phyloP scores from a whole-genome alignment of 768 basidiomycete genomes.

The Amylocystis lapponica region DNA sequence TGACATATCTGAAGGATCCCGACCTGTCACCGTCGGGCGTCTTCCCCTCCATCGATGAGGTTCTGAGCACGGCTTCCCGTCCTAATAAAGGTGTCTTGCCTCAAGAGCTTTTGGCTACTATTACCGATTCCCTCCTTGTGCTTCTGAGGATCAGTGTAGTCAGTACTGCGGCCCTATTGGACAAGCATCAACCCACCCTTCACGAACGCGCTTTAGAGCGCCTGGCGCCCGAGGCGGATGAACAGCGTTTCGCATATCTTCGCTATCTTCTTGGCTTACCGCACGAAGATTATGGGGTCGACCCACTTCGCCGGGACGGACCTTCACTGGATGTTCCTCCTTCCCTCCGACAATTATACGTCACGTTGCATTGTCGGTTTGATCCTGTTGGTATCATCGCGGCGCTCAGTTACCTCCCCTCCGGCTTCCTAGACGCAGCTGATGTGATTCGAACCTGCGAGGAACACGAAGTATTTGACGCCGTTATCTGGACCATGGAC shows the following conservation, averaged over 20 bases:
- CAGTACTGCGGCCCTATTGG: slow-evolving; percentile 67
- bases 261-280: slow-evolving; percentile 60
- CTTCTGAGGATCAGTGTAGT: slow-evolving; percentile 58
- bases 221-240: slow-evolving; percentile 41
- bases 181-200: slow-evolving; percentile 57
- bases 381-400: slow-evolving; percentile 59
- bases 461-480: slow-evolving; percentile 57
- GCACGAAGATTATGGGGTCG: slow-evolving; percentile 32
- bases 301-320: slow-evolving; percentile 14
- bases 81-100: slow-evolving; percentile 48
- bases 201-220: slow-evolving; percentile 58
- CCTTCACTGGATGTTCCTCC: slow-evolving; percentile 44
- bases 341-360: slow-evolving; percentile 52
- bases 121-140: slow-evolving; percentile 56
- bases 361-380: slow-evolving; percentile 69
- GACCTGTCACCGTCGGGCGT: slow-evolving; percentile 53
- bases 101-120: slow-evolving; percentile 44
- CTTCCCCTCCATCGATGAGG: slow-evolving; percentile 61
- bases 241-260: slow-evolving; percentile 71
- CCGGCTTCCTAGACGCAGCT: slow-evolving; percentile 48
- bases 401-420: slow-evolving; percentile 51
- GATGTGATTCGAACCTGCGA: slow-evolving; percentile 63
- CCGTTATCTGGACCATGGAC: slow-evolving; percentile 77
- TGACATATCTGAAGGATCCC: slow-evolving; percentile 71
- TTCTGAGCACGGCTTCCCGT: slow-evolving; percentile 43